Evolutionary conservation across 2,329 filamentous ascomycete species (phyloP).

Genomic region (Cladophialophora exuberans): DNA sequence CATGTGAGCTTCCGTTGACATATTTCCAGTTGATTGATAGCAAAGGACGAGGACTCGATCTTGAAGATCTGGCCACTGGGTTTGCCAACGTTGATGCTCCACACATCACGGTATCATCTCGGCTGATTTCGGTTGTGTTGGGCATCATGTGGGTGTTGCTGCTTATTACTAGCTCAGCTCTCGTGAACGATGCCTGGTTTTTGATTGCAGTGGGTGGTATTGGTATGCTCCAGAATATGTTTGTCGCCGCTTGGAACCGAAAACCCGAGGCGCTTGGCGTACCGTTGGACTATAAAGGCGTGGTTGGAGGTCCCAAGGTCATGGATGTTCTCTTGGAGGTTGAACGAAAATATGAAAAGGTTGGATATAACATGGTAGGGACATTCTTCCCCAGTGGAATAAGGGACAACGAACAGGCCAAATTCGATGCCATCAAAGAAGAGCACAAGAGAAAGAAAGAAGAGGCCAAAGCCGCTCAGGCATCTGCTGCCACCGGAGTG

Average conservation of each 20-base stretch:
- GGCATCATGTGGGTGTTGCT: conserved; percentile 42
- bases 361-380: conserved; percentile 38
- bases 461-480: neutral
- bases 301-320: conserved; percentile 37
- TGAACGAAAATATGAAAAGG: conserved; percentile 37
- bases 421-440: conserved; percentile 1
- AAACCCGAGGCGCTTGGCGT: conserved; percentile 37
- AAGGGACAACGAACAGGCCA: neutral
- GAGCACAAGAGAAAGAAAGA: neutral
- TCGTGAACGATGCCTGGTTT: conserved; percentile 41
- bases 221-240: conserved; percentile 45
- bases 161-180: conserved; percentile 41
- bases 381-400: conserved; percentile 38
- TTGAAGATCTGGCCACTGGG: conserved; percentile 43
- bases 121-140: conserved; percentile 31
- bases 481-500: neutral
- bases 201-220: conserved; percentile 42
- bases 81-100: conserved; percentile 20
- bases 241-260: conserved; percentile 38
- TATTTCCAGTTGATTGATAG: conserved; percentile 43
- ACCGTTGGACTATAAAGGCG: conserved; percentile 36
- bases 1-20: too few species aligned
- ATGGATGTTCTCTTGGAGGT: conserved; percentile 38
- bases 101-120: conserved; percentile 21
- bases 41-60: conserved; percentile 38